phyloP scores from a whole-genome alignment of 352 stramenopile genomes.

The Globisporangium barbulae region DNA sequence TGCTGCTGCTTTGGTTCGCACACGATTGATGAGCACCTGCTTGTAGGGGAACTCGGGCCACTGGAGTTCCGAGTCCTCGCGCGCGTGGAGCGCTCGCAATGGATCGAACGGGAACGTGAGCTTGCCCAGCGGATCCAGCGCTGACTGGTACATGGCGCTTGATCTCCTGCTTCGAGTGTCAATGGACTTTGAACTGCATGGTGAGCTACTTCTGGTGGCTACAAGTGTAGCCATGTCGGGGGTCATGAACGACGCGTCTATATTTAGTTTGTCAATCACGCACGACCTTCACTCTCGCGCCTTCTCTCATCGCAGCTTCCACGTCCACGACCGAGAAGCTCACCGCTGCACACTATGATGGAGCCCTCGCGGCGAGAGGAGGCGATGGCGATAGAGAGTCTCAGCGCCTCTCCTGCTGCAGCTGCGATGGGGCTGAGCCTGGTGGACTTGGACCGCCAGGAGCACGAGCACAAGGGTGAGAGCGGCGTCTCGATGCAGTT shows the following conservation, averaged over 20 bases:
- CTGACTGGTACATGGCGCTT: constrained; percentile 47
- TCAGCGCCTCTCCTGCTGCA: background rate
- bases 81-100: constrained; percentile 39
- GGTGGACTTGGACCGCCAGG: constrained; percentile 5
- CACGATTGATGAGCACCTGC: constrained; percentile 53
- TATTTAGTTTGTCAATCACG: constrained; percentile 8
- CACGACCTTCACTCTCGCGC: background rate
- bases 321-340: background rate
- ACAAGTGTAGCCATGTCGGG: background rate
- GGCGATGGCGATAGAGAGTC: background rate
- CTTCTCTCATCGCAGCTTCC: background rate
- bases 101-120: constrained; percentile 61
- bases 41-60: constrained; percentile 76
- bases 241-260: background rate
- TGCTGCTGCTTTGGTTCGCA: constrained; percentile 33
- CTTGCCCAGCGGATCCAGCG: constrained; percentile 29
- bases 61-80: constrained; percentile 35
- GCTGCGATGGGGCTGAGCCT: background rate
- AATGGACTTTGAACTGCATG: too few species aligned
- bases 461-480: background rate
- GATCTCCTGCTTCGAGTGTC: background rate
- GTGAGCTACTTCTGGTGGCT: too few species aligned
- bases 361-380: background rate
- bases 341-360: background rate
- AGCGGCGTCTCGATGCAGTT: background rate